Evolutionary conservation across 2,329 filamentous ascomycete species (phyloP), one percentile per base, ranked within the genome.

Genomic region (Aspergillus neotritici): DNA sequence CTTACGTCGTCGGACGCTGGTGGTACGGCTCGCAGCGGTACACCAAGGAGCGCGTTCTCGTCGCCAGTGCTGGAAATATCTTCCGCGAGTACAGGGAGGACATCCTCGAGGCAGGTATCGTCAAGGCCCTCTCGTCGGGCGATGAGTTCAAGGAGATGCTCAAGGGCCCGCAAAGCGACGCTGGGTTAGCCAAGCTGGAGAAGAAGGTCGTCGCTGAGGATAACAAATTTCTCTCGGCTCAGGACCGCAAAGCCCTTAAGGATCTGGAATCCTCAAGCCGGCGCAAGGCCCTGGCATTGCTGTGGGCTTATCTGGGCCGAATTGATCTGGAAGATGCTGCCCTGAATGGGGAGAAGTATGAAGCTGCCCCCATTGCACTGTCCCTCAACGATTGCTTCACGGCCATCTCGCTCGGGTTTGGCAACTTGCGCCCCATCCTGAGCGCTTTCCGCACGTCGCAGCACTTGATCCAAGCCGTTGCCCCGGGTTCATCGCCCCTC

Each of bases 21-120:
- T 98, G 93, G 93, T 98, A 98, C 64, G 93, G 94, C 48, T 94
- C 88, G 29, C 91, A 95, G 67, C 81, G 84, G 57, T 81, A 87
- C 68, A 97, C 93, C 31, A 94, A 91, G 71, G 94, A 98, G 68
- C 88, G 87, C 55, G 86, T 97, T 17, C 76, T 95, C 43, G 84
- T 96, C 63, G 87, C 93, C 63, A 96, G 87, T 67, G 90, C 94
- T 55, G 94, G 94, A 66, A 90, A 88, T 53, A 79, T 98, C 46
- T 97, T 98, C 78, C 84, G 83, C 56, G 88, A 95, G 61, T 98
- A 94, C 69, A 82, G 87, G 52, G 90, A 95, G 42, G 79, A 82
- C 50, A 85, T 93, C 51, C 82, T 87, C 50, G 84, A 87, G 57
- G 85, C 84, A 34, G 87, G 83, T 46, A 82, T 96, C 43, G 74